Base-by-base conservation (phyloP, 2,329 filamentous ascomycete genomes). In the Sporothrix dimorphospora region DNA sequence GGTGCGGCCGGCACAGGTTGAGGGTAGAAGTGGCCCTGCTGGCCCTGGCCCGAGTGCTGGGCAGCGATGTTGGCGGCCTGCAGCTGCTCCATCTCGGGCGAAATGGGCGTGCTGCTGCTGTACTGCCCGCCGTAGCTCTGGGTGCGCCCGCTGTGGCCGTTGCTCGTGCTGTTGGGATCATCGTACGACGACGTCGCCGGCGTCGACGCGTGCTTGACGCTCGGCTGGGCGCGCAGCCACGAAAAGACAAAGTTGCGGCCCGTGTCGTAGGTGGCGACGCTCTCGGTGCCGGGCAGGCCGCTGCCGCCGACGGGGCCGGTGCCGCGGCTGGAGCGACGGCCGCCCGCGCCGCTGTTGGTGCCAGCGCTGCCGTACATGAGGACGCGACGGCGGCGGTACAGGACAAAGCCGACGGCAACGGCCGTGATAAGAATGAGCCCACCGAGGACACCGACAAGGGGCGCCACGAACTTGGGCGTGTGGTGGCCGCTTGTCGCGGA, bases 371-470 rank as follows among this genome's bases (percentile, higher is more conserved):
- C 53, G 69, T 59, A 69, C 40, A 55, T 79, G 67, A 85, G 78
- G n/a, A 82, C 76, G 76, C 80, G 82, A 71, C 85, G 83, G 1
- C 85, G 84, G 8, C 86, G 83, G 79, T 85, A 88, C 24, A 91
- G 81, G 24, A 88, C 81, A 55, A 87, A 81, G 6, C 82, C 81
- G 16, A 90, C 82, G 30, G 85, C 80, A 5, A 86, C 73, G 21
- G 84, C 83, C 0, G 85, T 86, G 53, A 91, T 75, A 66, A 89
- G 80, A 59, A 90, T 84, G 1, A 89, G 81, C 3, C 88, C 89
- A 1, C 90, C 82, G 4, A 91, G 84, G 4, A 90, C 88, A 19
- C 89, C 89, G 0, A 91, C 80, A 1, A 92, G 86, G 0, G 90
- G 89, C 0, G 85, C 85, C 1, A 91, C 84, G 83, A 88, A 91